Evolutionary conservation across 768 basidiomycete genomes (phyloP), one percentile per base, ranked within the genome.

Genomic region (Paxillus ammoniavirescens): DNA sequence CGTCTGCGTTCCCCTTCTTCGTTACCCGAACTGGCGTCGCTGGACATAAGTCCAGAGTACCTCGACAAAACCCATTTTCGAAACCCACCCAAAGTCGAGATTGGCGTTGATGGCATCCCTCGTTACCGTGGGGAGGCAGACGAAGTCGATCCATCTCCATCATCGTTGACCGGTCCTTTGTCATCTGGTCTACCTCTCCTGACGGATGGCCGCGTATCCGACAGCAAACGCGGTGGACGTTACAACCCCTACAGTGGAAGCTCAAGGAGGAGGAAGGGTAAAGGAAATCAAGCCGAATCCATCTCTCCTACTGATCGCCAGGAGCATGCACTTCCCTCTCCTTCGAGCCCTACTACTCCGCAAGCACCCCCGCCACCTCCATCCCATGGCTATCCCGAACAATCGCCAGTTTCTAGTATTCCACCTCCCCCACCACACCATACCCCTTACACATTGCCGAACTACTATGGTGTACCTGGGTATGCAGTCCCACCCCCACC

Each of bases 11-110:
- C 89, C 0, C 95, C 96, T 0, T 95, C 92, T 0, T 87, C 91
- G 2, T 76, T 95, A 0, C 89, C 92, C 0, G 93, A 98, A 68
- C 80, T 98, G 18, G 86, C 87, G 0, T 82, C 88, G 0, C 79
- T 98, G 28, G 89, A 91, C 57, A 95, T 98, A 66, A 87, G 84
- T 57, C 84, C 88, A 5, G 87, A 91, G 60, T 94, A 94, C 61
- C 82, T 98, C 49, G 87, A 93, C 65, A 91, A 90, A 63, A 89
- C 89, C 0, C 90, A 94, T 64, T 98, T 98, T 60, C 83, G 95
- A 35, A 86, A 90, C 63, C 91, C 93, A 4, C 93, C 93, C 31
- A 84, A 91, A 70, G 87, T 94, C 45, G 92, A 95, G 62, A 75
- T 90, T 23, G 93, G 89, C 42, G 77, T 82, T 5, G 93, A 96